Base-by-base conservation (phyloP, 2,329 filamentous ascomycete species). In the Fusarium vanettenii region DNA sequence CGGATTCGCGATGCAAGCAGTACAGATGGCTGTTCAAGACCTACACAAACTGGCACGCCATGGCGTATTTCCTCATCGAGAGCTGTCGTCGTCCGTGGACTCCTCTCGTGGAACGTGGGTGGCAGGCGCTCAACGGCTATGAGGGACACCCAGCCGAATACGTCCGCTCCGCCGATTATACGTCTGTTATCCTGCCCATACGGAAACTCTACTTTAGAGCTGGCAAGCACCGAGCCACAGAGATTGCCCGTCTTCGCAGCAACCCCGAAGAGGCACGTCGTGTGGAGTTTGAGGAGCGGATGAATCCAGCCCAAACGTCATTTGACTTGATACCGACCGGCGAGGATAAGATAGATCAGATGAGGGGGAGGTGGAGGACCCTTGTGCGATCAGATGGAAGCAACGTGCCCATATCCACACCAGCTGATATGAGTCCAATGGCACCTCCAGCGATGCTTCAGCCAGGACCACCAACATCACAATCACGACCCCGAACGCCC, bases 121-220 rank as follows among this genome's bases (percentile, higher is more conserved):
- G 87, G 87, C 80, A 85, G 22, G 85, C 84, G 16, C 81, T 89
- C 29, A 84, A 81, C 66, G 80, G 80, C 10, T 84, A 84, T 50
- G 81, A 83, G 14, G 79, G 68, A 13, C 43, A 87, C 50, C 82
- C 84, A 0, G 72, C 83, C 1, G 86, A 89, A 45, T 77, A 87
- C 33, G 82, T 86, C 33, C 86, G 83, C 73, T 85, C 86, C 62
- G 80, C 83, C 3, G 84, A 85, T 67, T 85, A 88, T 45, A 82
- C 85, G 11, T 85, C 86, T 1, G 86, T 90, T 4, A 89, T 89
- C 82, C 77, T 89, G 50, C 89, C 89, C 0, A 81, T 91, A 57
- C 86, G 86, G 56, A 89, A 87, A 72, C 83, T 91, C 1, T 89
- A 89, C 76, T 75, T 85, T 62, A 87, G 88, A 71, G 88, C 89